Evolutionary conservation across 306 rosid genomes (phyloP).

Genomic region (Cicer judaicum): DNA sequence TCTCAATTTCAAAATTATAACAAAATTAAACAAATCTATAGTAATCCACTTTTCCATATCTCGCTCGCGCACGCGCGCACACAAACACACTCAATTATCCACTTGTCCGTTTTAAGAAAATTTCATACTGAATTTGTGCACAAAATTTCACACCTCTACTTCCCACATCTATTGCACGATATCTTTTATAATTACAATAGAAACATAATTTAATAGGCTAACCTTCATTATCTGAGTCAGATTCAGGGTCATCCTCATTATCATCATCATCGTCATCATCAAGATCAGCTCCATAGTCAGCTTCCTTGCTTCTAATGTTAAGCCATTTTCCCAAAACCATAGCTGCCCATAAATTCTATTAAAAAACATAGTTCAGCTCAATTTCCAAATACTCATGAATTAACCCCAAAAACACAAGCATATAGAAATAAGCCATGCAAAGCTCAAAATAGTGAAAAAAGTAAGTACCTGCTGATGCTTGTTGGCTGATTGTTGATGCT

Average conservation of each 20-base stretch:
- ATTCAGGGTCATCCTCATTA: slow-evolving; percentile 41
- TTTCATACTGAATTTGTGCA: too few relatives aligned
- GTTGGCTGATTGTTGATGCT: slow-evolving; percentile 47
- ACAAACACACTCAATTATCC: background rate
- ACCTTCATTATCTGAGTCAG: slow-evolving; percentile 69
- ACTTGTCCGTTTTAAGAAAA: too few relatives aligned
- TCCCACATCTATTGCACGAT: too few relatives aligned
- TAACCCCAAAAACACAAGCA: slow-evolving; percentile 1
- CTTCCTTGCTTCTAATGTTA: slow-evolving; percentile 59
- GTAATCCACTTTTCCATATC: background rate
- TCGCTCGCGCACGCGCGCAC: too few relatives aligned
- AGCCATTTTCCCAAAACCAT: slow-evolving; percentile 85
- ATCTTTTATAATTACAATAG: background rate
- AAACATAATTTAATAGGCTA: background rate
- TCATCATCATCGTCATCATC: slow-evolving; percentile 67
- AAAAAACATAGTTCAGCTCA: slow-evolving; percentile 60
- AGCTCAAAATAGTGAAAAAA: slow-evolving; percentile 5
- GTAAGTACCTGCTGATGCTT: slow-evolving; percentile 60
- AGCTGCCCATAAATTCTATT: slow-evolving; percentile 78
- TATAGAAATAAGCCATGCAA: slow-evolving; percentile 18
- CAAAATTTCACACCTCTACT: too few relatives aligned
- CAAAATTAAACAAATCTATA: background rate
- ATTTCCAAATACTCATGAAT: slow-evolving; percentile 43
- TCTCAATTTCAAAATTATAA: slow-evolving; percentile 4
- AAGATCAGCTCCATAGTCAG: slow-evolving; percentile 76